Base-by-base conservation (phyloP, 2,329 filamentous ascomycete genomes). In the Zymoseptoria brevis region DNA sequence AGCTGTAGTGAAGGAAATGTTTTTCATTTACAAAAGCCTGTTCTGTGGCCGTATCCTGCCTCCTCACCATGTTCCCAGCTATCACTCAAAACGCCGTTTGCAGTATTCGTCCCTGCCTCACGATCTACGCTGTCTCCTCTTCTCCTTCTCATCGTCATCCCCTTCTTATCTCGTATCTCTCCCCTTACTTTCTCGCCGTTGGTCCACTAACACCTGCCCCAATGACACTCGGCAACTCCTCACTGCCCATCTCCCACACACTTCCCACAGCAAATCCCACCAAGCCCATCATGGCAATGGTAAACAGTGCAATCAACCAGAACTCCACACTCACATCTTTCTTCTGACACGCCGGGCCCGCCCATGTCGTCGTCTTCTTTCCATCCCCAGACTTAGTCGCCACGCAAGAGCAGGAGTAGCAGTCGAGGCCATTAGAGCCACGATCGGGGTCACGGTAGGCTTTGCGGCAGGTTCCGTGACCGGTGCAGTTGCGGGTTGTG, bases 201-300 rank as follows among this genome's bases (percentile, higher is more conserved):
- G 86, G 81, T 60, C 85, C 83, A 64, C 87, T 89, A 45, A 99
- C 93, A 64, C 94, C 94, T 53, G 94, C 94, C n/a, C 91, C 90
- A 74, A 99, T 92, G 8, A 99, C 93, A 67, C 91, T 91, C 0
- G 94, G 94, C 64, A 97, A 79, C 75, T 91, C 88, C 78, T 96
- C 86, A 73, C 88, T 84, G 35, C 93, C 94, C 69, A 97, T 89
- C 63, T 79, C 86, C 75, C 87, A 94, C 57, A 99, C 75, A 80
- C 96, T 78, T 5, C 87, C 85, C 67, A 97, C 86, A 9, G 84
- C 85, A 72, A 88, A 86, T 45, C 80, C 80, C 26, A 95, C 76
- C 45, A 89, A 75, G 53, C 83, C 81, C 1, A 94, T 76, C 62
- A 95, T 78, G 45, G 85, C 75, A 53, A 96, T 76, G 3, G 83